phyloP scores from a whole-genome alignment of 768 basidiomycete species.

The Tricholoma flavovirens region DNA sequence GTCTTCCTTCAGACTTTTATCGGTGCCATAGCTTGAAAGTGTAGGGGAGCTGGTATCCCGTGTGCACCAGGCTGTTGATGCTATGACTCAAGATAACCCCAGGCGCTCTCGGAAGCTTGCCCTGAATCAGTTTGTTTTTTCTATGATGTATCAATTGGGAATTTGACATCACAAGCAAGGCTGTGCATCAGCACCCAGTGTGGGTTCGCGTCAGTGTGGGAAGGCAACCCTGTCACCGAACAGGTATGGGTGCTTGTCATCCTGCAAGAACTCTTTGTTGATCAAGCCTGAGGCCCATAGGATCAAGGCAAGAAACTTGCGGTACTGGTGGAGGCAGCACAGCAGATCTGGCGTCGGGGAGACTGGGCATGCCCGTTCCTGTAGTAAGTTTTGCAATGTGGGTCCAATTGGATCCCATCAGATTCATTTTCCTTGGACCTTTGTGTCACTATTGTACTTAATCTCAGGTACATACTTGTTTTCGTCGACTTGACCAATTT shows the following conservation, averaged over 20 bases:
- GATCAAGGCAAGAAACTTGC: slow-evolving; percentile 45
- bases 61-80: not conserved
- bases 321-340: slow-evolving; percentile 39
- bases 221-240: slow-evolving; percentile 51
- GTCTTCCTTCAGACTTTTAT: not conserved
- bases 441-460: not conserved
- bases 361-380: not conserved
- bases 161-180: slow-evolving; percentile 21
- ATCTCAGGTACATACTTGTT: not conserved
- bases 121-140: slow-evolving; percentile 41
- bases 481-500: not conserved
- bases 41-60: not conserved
- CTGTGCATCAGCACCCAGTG: slow-evolving; percentile 59
- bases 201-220: slow-evolving; percentile 55
- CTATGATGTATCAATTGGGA: slow-evolving; percentile 4
- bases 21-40: slow-evolving; percentile 38
- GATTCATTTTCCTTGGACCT: no score
- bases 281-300: slow-evolving; percentile 22
- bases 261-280: not conserved
- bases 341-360: slow-evolving; percentile 34
- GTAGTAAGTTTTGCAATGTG: not conserved
- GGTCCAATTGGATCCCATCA: no score
- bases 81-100: not conserved
- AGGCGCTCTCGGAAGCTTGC: slow-evolving; percentile 21
- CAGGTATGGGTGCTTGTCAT: slow-evolving; percentile 26